phyloP scores from a whole-genome alignment of 1,284 basidiomycete genomes.

The Chalciporus sp. region DNA sequence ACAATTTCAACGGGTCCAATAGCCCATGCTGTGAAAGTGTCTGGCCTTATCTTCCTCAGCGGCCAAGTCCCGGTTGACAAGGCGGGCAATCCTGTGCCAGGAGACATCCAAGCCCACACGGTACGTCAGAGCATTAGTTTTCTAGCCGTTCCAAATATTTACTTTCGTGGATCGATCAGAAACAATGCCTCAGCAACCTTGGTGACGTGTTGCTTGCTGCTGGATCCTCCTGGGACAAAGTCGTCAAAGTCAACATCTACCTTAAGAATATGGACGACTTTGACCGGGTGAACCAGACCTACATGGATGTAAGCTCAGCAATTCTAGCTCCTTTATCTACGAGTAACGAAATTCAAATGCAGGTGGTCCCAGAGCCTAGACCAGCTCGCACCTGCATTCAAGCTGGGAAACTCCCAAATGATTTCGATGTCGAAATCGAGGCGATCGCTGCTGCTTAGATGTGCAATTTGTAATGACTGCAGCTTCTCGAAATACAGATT shows the following conservation, averaged over 20 bases:
- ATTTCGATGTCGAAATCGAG: constrained; percentile 82
- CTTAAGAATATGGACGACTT: constrained; percentile 62
- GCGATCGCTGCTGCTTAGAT: constrained; percentile 54
- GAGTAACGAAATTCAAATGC: constrained; percentile 1
- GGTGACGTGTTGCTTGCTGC: constrained; percentile 52
- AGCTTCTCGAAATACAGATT: not conserved
- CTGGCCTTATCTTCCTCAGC: constrained; percentile 59
- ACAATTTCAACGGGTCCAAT: not conserved
- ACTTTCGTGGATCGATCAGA: constrained; percentile 33
- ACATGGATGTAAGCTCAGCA: constrained; percentile 44
- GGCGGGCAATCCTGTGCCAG: constrained; percentile 48
- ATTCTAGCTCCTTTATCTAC: not conserved
- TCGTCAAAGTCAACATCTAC: constrained; percentile 58
- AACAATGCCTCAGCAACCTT: constrained; percentile 58
- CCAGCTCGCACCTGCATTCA: constrained; percentile 81
- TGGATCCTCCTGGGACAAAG: constrained; percentile 57
- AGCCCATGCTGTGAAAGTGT: constrained; percentile 60
- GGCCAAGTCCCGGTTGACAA: constrained; percentile 56
- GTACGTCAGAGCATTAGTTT: constrained; percentile 37
- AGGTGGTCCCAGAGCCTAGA: constrained; percentile 62
- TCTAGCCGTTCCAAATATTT: not conserved
- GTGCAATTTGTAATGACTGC: not conserved
- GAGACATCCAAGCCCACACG: constrained; percentile 60
- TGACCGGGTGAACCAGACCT: constrained; percentile 56
- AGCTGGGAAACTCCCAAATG: constrained; percentile 74